Evolutionary conservation across 2,329 filamentous ascomycete genomes (phyloP), one percentile per base, ranked within the genome.

Genomic region (Pezicula carpinea): DNA sequence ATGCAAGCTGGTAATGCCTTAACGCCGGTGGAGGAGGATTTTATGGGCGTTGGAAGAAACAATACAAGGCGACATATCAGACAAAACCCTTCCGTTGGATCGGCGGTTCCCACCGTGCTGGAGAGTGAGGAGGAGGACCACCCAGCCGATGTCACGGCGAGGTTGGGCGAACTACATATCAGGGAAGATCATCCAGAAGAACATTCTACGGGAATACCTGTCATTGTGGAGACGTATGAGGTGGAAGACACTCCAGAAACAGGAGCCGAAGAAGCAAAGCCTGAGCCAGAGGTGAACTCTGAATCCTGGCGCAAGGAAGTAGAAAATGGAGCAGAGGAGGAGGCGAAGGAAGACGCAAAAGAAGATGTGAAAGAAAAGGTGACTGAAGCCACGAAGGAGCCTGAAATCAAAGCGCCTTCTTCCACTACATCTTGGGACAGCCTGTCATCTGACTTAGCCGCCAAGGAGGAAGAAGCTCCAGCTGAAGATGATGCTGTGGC

Each of bases 41-140:
- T 72, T 69, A 63, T 80, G 66, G 60, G 79, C 64, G 53, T 79
- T 64, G 55, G 80, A 44, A 73, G 74, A 55, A 82, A 85, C 44
- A 95, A 89, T 59, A 92, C 89, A 5, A 83, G 91, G 62, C 79
- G 89, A 53, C 89, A 96, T 65, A 84, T 81, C 55, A 76, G 89
- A 58, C 87, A 88, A 64, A 91, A 84, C 53, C 86, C 87, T 19
- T 92, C 87, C 13, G 85, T 86, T 13, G 85, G 87, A 41, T 89
- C 84, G 44, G 79, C 84, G 4, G 86, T 96, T 17, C 82, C 83
- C 1, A 93, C 89, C 0, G 89, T 95, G 13, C 77, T 89, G 31
- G 89, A 95, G 63, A 82, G 89, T 42, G 83, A 87, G 46, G 89
- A 95, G 59, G 90, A 95, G 50, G 81, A 86, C 58, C 68, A 15